Evolutionary conservation across 2,329 filamentous ascomycete genomes (phyloP), one percentile per base, ranked within the genome.

Genomic region (Fusarium torreyae): DNA sequence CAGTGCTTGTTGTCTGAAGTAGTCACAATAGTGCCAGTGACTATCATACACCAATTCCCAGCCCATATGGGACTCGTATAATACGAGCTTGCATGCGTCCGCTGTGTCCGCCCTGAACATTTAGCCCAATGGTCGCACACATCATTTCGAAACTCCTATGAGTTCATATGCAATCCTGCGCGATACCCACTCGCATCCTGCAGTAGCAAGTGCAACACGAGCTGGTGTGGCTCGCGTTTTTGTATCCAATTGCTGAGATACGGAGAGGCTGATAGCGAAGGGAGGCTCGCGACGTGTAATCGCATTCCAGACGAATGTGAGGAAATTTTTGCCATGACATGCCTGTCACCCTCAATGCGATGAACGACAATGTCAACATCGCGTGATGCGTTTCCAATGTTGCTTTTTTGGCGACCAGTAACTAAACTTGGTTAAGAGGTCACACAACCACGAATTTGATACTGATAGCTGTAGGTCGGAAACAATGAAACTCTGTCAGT

Each of bases 261-360:
- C 42, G 28, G 43, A 49, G 14, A 34, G 20, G 24, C 28, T 28
- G 44, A 17, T 22, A 38, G 22, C 10, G n/a, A 62, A 68, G 39
- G 58, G 53, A 55, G 44, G 26, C 14, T 59, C 40, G 26, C 43
- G 45, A 17, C 15, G 22, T 48, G 20, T 34, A 22, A 24, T 36
- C 44, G 20, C 65, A 68, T 64, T 68, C 58, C 58, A 49, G 33
- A 9, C 38, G 22, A 46, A 36, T 20, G 20, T 44, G 50, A 39
- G 33, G 14, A 15, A 42, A 18, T 28, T 20, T 31, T 13, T 22
- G 31, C 6, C 26, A 9, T 20, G 10, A 4, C 11, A 22, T 31
- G 17, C 31, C 15, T 26, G 14, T 26, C 10, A 4, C 22, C 42
- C 14, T 11, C 14, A 11, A 24, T 14, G 11, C 33, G 17, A 10